Conservation (phyloP, 805 yeast genomes). For the Pichia rugopelliculosa region DNA sequence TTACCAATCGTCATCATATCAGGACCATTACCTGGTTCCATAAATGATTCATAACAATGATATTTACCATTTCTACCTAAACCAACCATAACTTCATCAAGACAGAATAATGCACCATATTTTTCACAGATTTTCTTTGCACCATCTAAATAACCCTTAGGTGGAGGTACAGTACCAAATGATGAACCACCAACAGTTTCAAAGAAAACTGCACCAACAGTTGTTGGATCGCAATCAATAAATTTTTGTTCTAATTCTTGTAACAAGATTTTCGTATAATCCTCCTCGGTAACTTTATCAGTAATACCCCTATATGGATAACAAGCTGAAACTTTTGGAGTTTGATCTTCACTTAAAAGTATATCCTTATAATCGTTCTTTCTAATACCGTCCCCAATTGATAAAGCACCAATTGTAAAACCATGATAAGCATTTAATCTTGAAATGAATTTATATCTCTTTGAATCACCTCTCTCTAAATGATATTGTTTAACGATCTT, state of each 20-base stretch:
- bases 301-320: slow-evolving; percentile 17
- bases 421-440: slow-evolving; percentile 44
- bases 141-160: slow-evolving; percentile 39
- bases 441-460: slow-evolving; percentile 36
- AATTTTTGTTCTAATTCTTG: slow-evolving; percentile 35
- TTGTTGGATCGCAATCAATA: slow-evolving; percentile 35
- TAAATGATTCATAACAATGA: slow-evolving; percentile 39
- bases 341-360: slow-evolving; percentile 17
- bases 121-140: slow-evolving; percentile 65
- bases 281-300: slow-evolving; percentile 25
- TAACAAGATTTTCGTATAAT: slow-evolving; percentile 30
- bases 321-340: slow-evolving; percentile 25
- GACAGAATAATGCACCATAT: slow-evolving; percentile 88
- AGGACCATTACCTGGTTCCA: slow-evolving; percentile 35
- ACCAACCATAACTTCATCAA: slow-evolving; percentile 82
- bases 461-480: slow-evolving; percentile 35
- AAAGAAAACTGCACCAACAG: slow-evolving; percentile 34
- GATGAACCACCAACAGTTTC: slow-evolving; percentile 43
- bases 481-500: slow-evolving; percentile 54
- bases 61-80: slow-evolving; percentile 44
- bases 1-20: slow-evolving; percentile 46
- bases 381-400: slow-evolving; percentile 34
- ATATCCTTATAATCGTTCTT: slow-evolving; percentile 27
- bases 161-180: slow-evolving; percentile 37
- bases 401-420: slow-evolving; percentile 39